phyloP scores from a whole-genome alignment of 2,329 filamentous ascomycete species.

The Epichloe bromicola region DNA sequence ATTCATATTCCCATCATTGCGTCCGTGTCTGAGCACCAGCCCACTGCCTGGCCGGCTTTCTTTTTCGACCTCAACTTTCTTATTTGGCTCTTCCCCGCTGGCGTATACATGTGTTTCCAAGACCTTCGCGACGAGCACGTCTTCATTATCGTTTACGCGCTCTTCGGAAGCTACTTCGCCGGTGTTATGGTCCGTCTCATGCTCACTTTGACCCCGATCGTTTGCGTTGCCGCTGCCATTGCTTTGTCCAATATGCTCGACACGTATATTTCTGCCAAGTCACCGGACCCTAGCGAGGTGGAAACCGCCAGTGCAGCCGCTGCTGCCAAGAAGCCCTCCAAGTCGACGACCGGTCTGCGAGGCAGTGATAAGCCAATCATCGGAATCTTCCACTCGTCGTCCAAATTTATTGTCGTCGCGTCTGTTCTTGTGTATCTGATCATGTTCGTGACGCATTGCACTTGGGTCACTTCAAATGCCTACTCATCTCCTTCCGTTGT shows the following conservation, averaged over 20 bases:
- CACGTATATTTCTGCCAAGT: slow-evolving; percentile 59
- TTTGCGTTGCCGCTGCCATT: slow-evolving; percentile 87
- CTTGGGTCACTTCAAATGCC: slow-evolving; percentile 97
- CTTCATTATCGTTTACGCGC: slow-evolving; percentile 93
- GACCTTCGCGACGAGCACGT: slow-evolving; percentile 91
- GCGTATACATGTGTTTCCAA: slow-evolving; percentile 96
- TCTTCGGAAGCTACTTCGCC: slow-evolving; percentile 94
- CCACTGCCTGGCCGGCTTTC: slow-evolving; percentile 96
- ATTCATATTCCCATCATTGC: slow-evolving; percentile 99
- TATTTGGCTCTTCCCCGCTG: slow-evolving; percentile 96
- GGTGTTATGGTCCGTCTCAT: slow-evolving; percentile 99
- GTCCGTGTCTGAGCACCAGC: slow-evolving; percentile 98
- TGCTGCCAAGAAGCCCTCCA: slow-evolving; percentile 42
- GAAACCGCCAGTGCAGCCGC: slow-evolving; percentile 33
- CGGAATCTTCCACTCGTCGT: slow-evolving; percentile 70
- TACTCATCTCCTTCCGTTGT: slow-evolving; percentile 98
- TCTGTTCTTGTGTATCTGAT: slow-evolving; percentile 69
- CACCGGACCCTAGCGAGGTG: slow-evolving; percentile 41
- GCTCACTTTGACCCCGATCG: slow-evolving; percentile 91
- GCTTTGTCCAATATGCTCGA: slow-evolving; percentile 81
- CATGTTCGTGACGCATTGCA: slow-evolving; percentile 93
- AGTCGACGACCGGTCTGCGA: slow-evolving; percentile 42
- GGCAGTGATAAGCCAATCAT: slow-evolving; percentile 61
- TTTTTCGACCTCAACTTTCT: slow-evolving; percentile 98
- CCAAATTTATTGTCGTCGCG: slow-evolving; percentile 65